Percentiles rank a stretch among this genome's conserved stretches.
phyloP scores from a whole-genome alignment of 768 basidiomycete genomes.

The Phlebiopsis flavidoalba region DNA sequence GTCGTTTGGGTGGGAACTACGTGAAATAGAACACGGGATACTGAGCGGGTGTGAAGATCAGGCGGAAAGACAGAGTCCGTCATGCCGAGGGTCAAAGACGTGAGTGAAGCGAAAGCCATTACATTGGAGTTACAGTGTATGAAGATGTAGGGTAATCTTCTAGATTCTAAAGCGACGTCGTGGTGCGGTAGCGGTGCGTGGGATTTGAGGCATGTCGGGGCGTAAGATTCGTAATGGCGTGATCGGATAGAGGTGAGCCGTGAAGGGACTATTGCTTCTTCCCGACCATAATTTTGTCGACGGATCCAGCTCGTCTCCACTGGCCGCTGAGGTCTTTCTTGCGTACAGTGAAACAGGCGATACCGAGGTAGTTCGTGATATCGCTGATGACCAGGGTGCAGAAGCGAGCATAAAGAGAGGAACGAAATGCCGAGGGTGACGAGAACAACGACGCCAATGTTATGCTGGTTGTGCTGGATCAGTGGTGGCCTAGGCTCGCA shows the following conservation, averaged over 20 bases:
- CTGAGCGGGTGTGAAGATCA: no score
- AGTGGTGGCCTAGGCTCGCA: slow-evolving; percentile 47
- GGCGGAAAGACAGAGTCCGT: background rate
- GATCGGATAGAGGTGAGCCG: background rate
- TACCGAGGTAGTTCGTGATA: slow-evolving; percentile 88
- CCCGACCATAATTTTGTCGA: slow-evolving; percentile 11
- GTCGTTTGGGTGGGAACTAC: background rate
- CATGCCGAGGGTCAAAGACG: background rate
- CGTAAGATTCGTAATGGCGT: background rate
- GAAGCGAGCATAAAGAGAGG: slow-evolving; percentile 69
- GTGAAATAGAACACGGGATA: no score
- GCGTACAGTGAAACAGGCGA: slow-evolving; percentile 90
- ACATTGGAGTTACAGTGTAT: background rate
- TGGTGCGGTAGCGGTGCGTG: background rate
- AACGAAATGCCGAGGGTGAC: slow-evolving; percentile 65
- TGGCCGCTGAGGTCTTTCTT: slow-evolving; percentile 72
- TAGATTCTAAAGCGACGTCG: background rate
- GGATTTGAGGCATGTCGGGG: background rate
- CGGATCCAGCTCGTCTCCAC: slow-evolving; percentile 35
- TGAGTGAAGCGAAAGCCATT: background rate
- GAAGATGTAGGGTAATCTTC: no score
- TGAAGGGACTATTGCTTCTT: slow-evolving; percentile 3
- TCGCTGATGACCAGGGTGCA: slow-evolving; percentile 78
- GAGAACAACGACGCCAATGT: slow-evolving; percentile 68
- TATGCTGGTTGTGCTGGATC: slow-evolving; percentile 61